A percentile compares a stretch with the other conserved stretches of the same genome.
These are phyloP conservation scores for Yamadazyma oceani DNA, from an alignment of 1,139 yeast genomes.

Conservation along the genomic window DNA sequence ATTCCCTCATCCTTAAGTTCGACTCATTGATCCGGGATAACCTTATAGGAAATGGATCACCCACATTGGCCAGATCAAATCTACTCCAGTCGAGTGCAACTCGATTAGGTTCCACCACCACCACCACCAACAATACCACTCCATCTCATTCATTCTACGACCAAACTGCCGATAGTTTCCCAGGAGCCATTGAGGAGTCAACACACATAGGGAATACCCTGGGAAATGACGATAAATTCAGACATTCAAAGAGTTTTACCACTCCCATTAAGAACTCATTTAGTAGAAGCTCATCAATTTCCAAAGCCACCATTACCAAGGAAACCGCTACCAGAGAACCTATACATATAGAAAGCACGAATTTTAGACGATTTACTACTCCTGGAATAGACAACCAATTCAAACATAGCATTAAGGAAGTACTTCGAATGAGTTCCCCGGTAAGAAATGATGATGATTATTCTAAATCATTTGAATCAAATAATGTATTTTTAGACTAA, in stretches of 20 bases:
- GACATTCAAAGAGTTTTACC: background rate
- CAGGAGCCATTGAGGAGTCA: background rate
- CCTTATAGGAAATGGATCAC: background rate
- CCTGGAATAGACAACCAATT: slow-evolving; percentile 11
- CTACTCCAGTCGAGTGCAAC: no score
- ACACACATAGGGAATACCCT: background rate
- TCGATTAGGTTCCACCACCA: no score
- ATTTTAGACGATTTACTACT: slow-evolving; percentile 10
- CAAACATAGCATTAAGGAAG: slow-evolving; percentile 5
- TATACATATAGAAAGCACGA: slow-evolving; percentile 5
- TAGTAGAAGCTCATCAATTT: slow-evolving; percentile 10
- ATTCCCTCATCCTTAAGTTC: slow-evolving; percentile 2
- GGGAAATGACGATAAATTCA: no score
- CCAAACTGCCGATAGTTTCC: background rate
- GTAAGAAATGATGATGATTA: slow-evolving; percentile 1
- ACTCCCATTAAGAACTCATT: slow-evolving; percentile 7
- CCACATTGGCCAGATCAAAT: background rate
- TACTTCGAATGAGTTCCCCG: slow-evolving; percentile 1
- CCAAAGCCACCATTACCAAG: slow-evolving; percentile 12
- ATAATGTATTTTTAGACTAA: slow-evolving; percentile 9
- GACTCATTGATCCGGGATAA: background rate
- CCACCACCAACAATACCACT: background rate
- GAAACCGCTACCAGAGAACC: slow-evolving; percentile 14
- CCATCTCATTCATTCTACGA: no score
- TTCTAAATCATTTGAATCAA: slow-evolving; percentile 5